These are phyloP conservation scores for Leccinum boreale DNA, from an alignment of 768 basidiomycete species.

Conservation along the genomic window DNA sequence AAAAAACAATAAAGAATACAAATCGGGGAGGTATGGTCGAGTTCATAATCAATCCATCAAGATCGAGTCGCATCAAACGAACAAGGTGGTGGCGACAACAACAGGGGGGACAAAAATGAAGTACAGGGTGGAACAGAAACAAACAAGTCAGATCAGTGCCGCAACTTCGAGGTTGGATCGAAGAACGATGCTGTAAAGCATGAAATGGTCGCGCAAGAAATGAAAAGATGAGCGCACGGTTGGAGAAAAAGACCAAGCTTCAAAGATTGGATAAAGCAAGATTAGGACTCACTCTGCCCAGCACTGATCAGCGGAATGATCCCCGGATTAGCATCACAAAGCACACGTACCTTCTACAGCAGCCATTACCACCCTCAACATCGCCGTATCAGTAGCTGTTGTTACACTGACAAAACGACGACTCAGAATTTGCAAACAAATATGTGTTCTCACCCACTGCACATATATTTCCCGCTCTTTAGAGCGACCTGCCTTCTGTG, in stretches of 20 bases:
- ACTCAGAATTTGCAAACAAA: constrained; percentile 8
- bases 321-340: not conserved
- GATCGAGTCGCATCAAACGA: constrained; percentile 12
- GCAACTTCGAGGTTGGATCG: constrained; percentile 36
- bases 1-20: not conserved
- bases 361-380: constrained; percentile 90
- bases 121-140: constrained; percentile 17
- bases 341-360: constrained; percentile 81
- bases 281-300: constrained; percentile 62
- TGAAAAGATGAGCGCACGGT: constrained; percentile 28
- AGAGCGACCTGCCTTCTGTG: constrained; percentile 80
- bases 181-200: constrained; percentile 33
- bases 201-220: constrained; percentile 11
- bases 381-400: constrained; percentile 85
- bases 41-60: constrained; percentile 15
- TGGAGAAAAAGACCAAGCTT: constrained; percentile 13
- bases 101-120: constrained; percentile 7
- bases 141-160: constrained; percentile 31
- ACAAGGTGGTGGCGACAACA: constrained; percentile 20
- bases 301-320: constrained; percentile 13
- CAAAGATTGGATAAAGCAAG: constrained; percentile 24
- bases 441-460: constrained; percentile 58
- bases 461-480: constrained; percentile 92
- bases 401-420: constrained; percentile 55
- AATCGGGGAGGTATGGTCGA: constrained; percentile 7